These are phyloP conservation scores for Pleurostoma richardsiae DNA, from an alignment of 2,329 filamentous ascomycete species.

Conservation along the genomic window DNA sequence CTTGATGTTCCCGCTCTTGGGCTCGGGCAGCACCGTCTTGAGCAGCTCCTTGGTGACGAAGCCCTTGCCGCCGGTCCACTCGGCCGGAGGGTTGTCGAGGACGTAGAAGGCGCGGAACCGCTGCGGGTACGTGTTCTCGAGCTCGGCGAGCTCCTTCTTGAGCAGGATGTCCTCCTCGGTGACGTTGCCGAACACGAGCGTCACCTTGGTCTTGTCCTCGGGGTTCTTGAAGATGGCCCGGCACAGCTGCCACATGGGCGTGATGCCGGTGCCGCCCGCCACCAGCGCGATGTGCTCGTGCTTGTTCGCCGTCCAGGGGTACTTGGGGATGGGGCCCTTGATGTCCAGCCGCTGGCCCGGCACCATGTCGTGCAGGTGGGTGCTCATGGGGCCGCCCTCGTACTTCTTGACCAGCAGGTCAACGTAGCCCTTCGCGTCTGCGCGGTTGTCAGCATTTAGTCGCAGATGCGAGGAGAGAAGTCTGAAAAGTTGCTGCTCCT, in stretches of 20 bases:
- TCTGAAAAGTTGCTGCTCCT: neutral
- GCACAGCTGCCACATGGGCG: constrained; percentile 94
- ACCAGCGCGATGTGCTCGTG: constrained; percentile 83
- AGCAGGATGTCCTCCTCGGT: constrained; percentile 86
- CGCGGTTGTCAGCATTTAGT: constrained; percentile 6
- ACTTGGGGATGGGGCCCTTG: constrained; percentile 95
- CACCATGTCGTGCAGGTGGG: constrained; percentile 77
- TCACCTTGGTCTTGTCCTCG: constrained; percentile 95
- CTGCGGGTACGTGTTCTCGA: constrained; percentile 94
- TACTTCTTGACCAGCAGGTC: constrained; percentile 93
- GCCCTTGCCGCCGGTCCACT: constrained; percentile 73
- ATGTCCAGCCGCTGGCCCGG: constrained; percentile 81
- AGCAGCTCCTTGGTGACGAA: constrained; percentile 85
- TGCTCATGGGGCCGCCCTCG: constrained; percentile 84
- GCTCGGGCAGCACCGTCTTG: constrained; percentile 91
- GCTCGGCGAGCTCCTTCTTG: constrained; percentile 74
- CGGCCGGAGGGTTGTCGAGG: constrained; percentile 76
- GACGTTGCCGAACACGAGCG: constrained; percentile 88
- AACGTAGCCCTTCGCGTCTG: constrained; percentile 71
- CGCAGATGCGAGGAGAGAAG: neutral
- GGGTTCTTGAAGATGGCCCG: constrained; percentile 95
- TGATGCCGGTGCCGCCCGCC: constrained; percentile 94
- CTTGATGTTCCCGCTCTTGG: constrained; percentile 90
- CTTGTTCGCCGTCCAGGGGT: constrained; percentile 85
- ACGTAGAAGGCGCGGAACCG: constrained; percentile 95